A percentile compares a stretch with the other conserved stretches of the same genome.
Conservation (phyloP, 257 asterid species). For the Solanum chmielewskii region DNA sequence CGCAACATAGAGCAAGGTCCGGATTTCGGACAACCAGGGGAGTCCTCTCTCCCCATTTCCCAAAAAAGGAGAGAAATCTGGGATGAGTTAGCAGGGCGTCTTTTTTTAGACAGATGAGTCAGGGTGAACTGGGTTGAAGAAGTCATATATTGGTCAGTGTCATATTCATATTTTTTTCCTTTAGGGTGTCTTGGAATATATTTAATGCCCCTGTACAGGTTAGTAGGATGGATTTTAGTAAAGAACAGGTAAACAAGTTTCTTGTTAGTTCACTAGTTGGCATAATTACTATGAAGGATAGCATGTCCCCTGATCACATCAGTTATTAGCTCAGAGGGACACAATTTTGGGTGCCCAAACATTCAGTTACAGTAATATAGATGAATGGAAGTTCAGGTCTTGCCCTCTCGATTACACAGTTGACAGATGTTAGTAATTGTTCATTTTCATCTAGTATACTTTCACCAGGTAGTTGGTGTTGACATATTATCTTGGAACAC, state of each 20-base stretch:
- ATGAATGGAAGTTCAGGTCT: background rate
- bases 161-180: background rate
- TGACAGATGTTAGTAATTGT: background rate
- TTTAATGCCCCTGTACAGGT: background rate
- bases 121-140: background rate
- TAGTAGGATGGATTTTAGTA: background rate
- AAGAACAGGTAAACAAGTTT: background rate
- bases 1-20: conserved; percentile 35
- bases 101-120: conserved; percentile 5
- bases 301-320: background rate
- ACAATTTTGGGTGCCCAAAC: background rate
- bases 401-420: background rate
- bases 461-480: background rate
- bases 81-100: conserved; percentile 14
- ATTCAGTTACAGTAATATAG: background rate
- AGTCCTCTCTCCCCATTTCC: conserved; percentile 1
- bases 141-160: background rate
- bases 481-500: background rate
- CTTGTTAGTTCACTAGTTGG: background rate
- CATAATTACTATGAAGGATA: background rate
- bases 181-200: background rate
- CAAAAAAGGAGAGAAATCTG: conserved; percentile 6
- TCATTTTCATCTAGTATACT: background rate
- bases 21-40: conserved; percentile 20
- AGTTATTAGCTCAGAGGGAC: background rate